Base-by-base conservation (phyloP, 371 early-diverging fungal species). In the Mortierella sp. region DNA sequence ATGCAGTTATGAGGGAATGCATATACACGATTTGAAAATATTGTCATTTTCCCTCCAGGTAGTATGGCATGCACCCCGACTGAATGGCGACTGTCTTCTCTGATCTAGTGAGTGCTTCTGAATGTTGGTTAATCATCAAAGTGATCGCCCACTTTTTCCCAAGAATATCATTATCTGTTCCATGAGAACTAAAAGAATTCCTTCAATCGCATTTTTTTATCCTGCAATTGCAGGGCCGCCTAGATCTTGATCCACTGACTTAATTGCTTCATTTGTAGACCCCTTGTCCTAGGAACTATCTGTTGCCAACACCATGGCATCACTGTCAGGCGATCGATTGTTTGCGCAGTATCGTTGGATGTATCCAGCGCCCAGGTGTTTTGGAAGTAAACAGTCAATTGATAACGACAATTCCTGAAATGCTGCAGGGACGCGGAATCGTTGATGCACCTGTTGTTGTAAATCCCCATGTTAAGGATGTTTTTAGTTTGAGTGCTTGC, bases 281-380 rank as follows among this genome's bases (percentile, higher is more conserved):
- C 91, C 89, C 75, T 93, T 93, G 69, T 93, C 93, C 80, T 90
- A 91, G 67, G 90, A 90, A 2, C 93, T 92, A 74, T 93, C 93
- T 0, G 93, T 91, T 0, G 90, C 93, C 49, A 93, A 64, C 28
- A 93, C 73, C 59, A 93, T 88, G 43, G 91, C 83, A 66, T 93
- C 93, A 11, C 90, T 89, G 72, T 91, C 87, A 64, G 90, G 89
- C 24, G 91, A 77, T 43, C 88, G 89, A 83, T 84, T 60, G 86
- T 87, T 51, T 86, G 88, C 32, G 88, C 88, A 1, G 90, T 92
- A 70, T 93, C 91, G 51, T 88, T 87, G 43, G 92, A 91, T 68
- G 86, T 71, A 63, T 92, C 92, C 57, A 84, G 88, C 85, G 59
- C 90, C 85, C 39, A 90, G 87, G 69, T 89, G 87, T 20, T 72